Conservation (phyloP, 164 flowering plant genomes). For the Vitis amurensis region DNA sequence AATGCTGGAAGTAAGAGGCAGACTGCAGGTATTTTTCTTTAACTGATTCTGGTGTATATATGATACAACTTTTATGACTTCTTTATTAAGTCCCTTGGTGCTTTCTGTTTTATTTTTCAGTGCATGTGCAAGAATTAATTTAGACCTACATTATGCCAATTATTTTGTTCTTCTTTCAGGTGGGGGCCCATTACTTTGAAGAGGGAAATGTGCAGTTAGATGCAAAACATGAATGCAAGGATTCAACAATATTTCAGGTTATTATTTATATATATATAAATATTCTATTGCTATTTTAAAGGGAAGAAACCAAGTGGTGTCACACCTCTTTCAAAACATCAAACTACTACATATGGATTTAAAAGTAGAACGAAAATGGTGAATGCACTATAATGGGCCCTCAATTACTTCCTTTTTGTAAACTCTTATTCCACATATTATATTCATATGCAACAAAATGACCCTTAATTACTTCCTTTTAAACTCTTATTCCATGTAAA, state of each 20-base stretch:
- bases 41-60: not conserved
- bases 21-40: conserved; percentile 58
- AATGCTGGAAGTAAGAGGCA: conserved; percentile 70
- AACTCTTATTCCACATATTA: no score
- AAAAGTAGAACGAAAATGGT: no score
- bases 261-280: not conserved
- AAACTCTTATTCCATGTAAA: no score
- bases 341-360: no score
- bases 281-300: no score
- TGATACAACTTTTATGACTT: not conserved
- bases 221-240: conserved; percentile 81
- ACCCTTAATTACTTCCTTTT: no score
- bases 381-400: no score
- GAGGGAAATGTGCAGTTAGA: conserved; percentile 98
- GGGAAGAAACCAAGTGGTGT: no score
- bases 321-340: no score
- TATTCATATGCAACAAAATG: no score
- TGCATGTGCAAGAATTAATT: not conserved
- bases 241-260: conserved; percentile 88
- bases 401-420: no score
- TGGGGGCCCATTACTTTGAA: conserved; percentile 95
- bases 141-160: not conserved
- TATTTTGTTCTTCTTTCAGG: conserved; percentile 45
- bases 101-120: not conserved
- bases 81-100: not conserved